A percentile compares a stretch with the other conserved stretches of the same genome.
Evolutionary conservation across 2,329 filamentous ascomycete species (phyloP).

Genomic region (Colletotrichum theobromicola): DNA sequence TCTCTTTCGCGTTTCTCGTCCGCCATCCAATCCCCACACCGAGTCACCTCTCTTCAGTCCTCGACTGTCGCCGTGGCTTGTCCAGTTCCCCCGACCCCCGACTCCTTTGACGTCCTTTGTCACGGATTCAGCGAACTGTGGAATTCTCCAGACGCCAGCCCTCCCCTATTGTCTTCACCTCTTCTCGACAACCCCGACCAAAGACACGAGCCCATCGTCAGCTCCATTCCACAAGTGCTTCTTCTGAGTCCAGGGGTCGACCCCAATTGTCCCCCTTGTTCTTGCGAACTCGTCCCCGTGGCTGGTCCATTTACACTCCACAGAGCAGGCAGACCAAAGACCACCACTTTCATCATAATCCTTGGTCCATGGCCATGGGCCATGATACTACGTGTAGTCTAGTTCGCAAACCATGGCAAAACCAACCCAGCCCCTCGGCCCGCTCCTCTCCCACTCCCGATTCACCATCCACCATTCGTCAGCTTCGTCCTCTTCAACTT

Average conservation of each 20-base stretch:
- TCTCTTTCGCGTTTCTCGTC: neutral
- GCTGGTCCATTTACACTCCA: neutral
- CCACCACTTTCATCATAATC: neutral
- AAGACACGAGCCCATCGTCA: neutral
- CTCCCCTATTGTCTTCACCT: neutral
- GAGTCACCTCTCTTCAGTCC: neutral
- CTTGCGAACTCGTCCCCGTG: neutral
- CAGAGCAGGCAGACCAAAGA: neutral
- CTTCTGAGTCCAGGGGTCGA: neutral
- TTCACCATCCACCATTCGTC: neutral
- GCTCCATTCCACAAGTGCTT: neutral
- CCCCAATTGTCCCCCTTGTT: constrained; percentile 13
- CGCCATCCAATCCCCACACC: neutral
- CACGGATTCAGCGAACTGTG: neutral
- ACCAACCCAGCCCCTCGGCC: constrained; percentile 13
- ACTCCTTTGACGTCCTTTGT: neutral
- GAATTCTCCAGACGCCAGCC: neutral
- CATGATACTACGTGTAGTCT: neutral
- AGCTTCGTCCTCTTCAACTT: neutral
- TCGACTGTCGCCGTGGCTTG: neutral
- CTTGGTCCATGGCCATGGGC: neutral
- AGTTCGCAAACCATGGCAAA: neutral
- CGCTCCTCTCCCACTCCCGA: neutral
- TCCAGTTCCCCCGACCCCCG: neutral
- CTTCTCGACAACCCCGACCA: neutral